Base-by-base conservation (phyloP, 129 eudicot genomes). In the Tagetes erecta region DNA sequence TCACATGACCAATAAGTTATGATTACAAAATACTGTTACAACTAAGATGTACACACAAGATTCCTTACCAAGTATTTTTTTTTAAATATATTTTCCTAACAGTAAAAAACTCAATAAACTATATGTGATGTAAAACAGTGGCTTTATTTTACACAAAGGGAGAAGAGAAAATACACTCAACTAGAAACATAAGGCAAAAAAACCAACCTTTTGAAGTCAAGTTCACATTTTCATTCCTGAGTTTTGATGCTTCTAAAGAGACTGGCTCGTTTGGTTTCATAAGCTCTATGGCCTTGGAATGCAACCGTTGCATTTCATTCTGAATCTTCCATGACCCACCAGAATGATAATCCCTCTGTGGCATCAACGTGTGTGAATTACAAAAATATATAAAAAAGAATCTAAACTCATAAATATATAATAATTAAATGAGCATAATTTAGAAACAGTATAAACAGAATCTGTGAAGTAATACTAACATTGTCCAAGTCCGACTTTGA, bases 241-340 rank as follows among this genome's bases (percentile, higher is more conserved):
- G 63, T 66, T 79, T 73, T 73, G 78, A 73, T 39, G 65, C 50
- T 63, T 8, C 72, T 62, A 51, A 11, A 39, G 65, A 60, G 38
- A 11, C 12, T 27, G 63, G 37, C 44, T 77, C 81, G 4, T 35
- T 59, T 77, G 76, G 77, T 30, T 72, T 80, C 74, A 46, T 68
- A 58, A 14, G 47, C 68, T 52, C 66, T 56, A 86, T 76, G 46
- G 96, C 92, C 82, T 87, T 93, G 13, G 92, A 83, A 64, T 87
- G 97, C 80, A 90, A 85, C 82, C 83, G 84, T 67, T 87, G 86
- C 58, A 90, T 73, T 80, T 93, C 98, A 56, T 93, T 90, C 74
- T 86, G 83, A 45, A 93, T 80, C 81, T 88, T 90, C 98, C 98
- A 90, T 64, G 97, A 83, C 55, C 96, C 97, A 77, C 86, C 80